Evolutionary conservation across 805 yeast genomes (phyloP).

Genomic region (Candida ficus): DNA sequence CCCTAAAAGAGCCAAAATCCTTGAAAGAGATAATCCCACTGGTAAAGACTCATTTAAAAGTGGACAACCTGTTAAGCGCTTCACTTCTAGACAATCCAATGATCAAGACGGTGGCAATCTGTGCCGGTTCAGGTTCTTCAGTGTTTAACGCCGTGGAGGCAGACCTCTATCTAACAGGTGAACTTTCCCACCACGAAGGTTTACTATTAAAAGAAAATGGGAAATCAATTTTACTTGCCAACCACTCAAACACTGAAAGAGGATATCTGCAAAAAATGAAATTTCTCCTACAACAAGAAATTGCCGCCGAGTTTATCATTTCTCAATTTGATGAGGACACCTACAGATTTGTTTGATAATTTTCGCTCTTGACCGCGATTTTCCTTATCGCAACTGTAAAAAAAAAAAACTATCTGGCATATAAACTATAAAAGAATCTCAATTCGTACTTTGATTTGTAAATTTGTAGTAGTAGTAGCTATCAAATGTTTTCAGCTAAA

Average conservation of each 20-base stretch:
- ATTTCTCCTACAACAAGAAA: constrained; percentile 27
- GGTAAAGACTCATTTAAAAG: constrained; percentile 48
- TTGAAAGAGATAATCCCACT: constrained; percentile 41
- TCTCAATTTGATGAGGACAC: constrained; percentile 23
- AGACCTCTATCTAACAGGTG: constrained; percentile 87
- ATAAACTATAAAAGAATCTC: too few relatives aligned
- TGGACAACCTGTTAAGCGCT: constrained; percentile 63
- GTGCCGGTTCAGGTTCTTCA: constrained; percentile 94
- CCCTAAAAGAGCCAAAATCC: constrained; percentile 37
- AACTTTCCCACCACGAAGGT: constrained; percentile 90
- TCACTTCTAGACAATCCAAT: constrained; percentile 20
- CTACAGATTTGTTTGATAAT: constrained; percentile 12
- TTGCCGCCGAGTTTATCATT: constrained; percentile 12
- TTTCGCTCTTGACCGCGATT: too few relatives aligned
- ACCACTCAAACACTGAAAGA: constrained; percentile 91
- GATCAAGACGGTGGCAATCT: constrained; percentile 65
- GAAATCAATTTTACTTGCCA: constrained; percentile 66
- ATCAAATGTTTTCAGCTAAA: too few relatives aligned
- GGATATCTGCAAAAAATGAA: constrained; percentile 62
- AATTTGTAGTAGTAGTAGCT: too few relatives aligned
- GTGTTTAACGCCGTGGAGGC: constrained; percentile 35
- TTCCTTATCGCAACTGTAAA: background rate
- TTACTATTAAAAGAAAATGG: constrained; percentile 68
- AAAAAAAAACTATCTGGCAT: too few relatives aligned
- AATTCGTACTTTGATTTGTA: too few relatives aligned